These are phyloP conservation scores for Polymyxa betae DNA, from an alignment of 208 protist species.

Conservation along the genomic window DNA sequence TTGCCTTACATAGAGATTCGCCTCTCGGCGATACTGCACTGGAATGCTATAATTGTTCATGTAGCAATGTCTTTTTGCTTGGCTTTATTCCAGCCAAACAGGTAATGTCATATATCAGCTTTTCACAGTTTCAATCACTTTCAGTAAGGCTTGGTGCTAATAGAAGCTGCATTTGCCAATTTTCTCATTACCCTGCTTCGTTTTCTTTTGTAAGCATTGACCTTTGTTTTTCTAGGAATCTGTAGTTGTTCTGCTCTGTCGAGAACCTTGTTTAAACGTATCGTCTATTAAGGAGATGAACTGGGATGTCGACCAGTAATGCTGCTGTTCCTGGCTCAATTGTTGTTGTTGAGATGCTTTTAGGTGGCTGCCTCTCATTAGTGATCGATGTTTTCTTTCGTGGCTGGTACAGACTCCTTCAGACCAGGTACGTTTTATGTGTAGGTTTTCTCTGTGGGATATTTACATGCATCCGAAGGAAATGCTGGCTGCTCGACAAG, in stretches of 20 bases:
- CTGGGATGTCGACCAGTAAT: conserved; percentile 42
- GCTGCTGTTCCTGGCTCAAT: not conserved
- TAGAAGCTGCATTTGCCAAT: too few relatives aligned
- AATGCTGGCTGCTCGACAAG: conserved; percentile 65
- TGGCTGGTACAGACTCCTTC: conserved; percentile 86
- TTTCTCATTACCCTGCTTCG: too few relatives aligned
- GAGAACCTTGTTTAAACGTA: conserved; percentile 68
- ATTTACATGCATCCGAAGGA: not conserved
- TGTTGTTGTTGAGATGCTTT: not conserved
- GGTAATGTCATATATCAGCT: not conserved
- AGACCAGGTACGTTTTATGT: conserved; percentile 70
- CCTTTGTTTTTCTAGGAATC: conserved; percentile 71
- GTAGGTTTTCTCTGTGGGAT: not conserved
- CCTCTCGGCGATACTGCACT: conserved; percentile 84
- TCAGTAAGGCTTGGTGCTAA: too few relatives aligned
- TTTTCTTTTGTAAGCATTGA: not conserved
- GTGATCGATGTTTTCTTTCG: conserved; percentile 81
- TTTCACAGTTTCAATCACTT: too few relatives aligned
- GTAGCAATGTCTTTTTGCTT: conserved; percentile 85
- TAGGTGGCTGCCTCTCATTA: conserved; percentile 56
- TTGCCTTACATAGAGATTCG: conserved; percentile 79
- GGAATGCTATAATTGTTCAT: conserved; percentile 90
- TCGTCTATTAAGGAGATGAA: conserved; percentile 61
- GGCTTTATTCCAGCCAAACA: conserved; percentile 89
- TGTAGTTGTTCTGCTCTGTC: conserved; percentile 88